phyloP scores from a whole-genome alignment of 768 basidiomycete genomes.

The Rhodotorula toruloides region DNA sequence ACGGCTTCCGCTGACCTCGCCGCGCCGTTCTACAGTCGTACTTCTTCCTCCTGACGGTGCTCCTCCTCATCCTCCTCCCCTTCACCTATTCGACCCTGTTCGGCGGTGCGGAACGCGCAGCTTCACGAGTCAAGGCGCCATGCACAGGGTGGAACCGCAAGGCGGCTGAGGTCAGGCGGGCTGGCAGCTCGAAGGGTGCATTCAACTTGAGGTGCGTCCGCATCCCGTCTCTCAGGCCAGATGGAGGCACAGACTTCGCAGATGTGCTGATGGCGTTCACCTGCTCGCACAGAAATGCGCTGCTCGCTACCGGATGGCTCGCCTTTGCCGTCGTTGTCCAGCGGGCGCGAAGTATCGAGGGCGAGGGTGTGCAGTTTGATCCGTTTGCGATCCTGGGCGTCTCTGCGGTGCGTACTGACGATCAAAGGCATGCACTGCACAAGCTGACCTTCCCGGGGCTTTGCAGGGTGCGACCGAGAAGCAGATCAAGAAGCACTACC shows the following conservation, averaged over 20 bases:
- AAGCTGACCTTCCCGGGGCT: not conserved
- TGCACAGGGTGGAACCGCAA: constrained; percentile 38
- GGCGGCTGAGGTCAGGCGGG: constrained; percentile 19
- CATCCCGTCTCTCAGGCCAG: constrained; percentile 39
- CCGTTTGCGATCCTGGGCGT: constrained; percentile 92
- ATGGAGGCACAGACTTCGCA: constrained; percentile 52
- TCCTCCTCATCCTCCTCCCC: constrained; percentile 75
- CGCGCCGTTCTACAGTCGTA: constrained; percentile 39
- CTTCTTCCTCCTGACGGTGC: constrained; percentile 86
- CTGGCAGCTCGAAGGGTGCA: constrained; percentile 14
- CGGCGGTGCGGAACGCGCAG: constrained; percentile 35
- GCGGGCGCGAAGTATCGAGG: constrained; percentile 44
- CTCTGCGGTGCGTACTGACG: constrained; percentile 53
- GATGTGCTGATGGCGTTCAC: not conserved
- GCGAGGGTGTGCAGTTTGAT: constrained; percentile 72
- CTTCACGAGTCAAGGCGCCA: constrained; percentile 16
- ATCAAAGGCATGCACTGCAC: not conserved
- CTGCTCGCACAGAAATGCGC: constrained; percentile 55
- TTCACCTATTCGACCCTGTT: constrained; percentile 54
- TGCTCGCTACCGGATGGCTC: constrained; percentile 37
- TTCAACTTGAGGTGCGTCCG: constrained; percentile 9
- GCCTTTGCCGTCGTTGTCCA: constrained; percentile 26
- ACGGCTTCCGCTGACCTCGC: not conserved
- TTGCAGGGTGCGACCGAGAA: constrained; percentile 66
- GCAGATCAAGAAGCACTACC: constrained; percentile 92